Percentiles rank a stretch among this genome's conserved stretches.
phyloP scores from a whole-genome alignment of 2,329 filamentous ascomycete species.

The Exophiala spinifera region DNA sequence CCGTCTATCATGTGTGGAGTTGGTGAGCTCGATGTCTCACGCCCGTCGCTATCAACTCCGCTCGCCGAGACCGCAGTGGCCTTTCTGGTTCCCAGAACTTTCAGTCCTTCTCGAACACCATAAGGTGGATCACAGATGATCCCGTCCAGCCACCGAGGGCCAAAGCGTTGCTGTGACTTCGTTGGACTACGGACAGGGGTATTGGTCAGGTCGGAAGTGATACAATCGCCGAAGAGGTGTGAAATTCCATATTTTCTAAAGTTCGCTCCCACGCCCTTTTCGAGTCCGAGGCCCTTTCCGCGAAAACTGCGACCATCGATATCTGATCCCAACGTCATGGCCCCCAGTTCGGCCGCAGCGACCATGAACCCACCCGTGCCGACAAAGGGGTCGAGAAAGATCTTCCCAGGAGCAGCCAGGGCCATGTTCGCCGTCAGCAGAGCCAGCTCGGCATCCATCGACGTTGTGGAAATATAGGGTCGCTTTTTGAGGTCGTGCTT shows the following conservation, averaged over 20 bases:
- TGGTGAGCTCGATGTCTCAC: neutral
- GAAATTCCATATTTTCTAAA: slow-evolving; percentile 78
- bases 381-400: slow-evolving; percentile 94
- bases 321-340: slow-evolving; percentile 78
- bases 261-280: slow-evolving; percentile 59
- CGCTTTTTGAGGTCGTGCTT: slow-evolving; percentile 90
- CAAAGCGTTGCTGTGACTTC: slow-evolving; percentile 23
- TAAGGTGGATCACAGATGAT: slow-evolving; percentile 97
- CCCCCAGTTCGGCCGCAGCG: slow-evolving; percentile 86
- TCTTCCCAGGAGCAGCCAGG: slow-evolving; percentile 72
- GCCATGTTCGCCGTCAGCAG: slow-evolving; percentile 90
- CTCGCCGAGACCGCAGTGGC: slow-evolving; percentile 29
- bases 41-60: neutral
- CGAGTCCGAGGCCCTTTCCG: slow-evolving; percentile 49
- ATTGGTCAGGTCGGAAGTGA: slow-evolving; percentile 85
- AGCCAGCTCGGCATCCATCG: slow-evolving; percentile 93
- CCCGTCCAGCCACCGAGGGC: slow-evolving; percentile 67
- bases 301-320: slow-evolving; percentile 89
- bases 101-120: slow-evolving; percentile 85
- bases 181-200: slow-evolving; percentile 62
- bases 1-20: slow-evolving; percentile 59
- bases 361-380: slow-evolving; percentile 92
- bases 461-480: slow-evolving; percentile 89
- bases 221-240: slow-evolving; percentile 68
- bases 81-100: slow-evolving; percentile 77